A percentile compares a stretch with the other conserved stretches of the same genome.
Conservation (phyloP, 805 yeast species). For the Barnettozyma vustinii region DNA sequence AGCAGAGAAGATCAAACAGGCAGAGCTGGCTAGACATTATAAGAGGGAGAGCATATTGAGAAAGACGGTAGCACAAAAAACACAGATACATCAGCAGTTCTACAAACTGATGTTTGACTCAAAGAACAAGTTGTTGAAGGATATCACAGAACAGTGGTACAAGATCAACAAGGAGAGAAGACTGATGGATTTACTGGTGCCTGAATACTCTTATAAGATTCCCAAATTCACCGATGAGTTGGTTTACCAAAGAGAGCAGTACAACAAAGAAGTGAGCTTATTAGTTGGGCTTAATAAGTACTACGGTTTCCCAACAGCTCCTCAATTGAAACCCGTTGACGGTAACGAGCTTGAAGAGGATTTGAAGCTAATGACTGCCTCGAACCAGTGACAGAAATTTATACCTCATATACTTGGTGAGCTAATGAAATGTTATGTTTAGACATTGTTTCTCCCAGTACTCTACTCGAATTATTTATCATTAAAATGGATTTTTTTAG, state of each 20-base stretch:
- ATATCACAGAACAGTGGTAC: conserved; percentile 86
- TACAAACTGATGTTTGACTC: conserved; percentile 61
- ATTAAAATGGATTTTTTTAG: conserved; percentile 17
- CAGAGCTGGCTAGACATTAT: conserved; percentile 50
- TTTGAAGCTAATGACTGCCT: conserved; percentile 46
- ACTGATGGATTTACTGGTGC: conserved; percentile 59
- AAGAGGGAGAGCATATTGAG: conserved; percentile 70
- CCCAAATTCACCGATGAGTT: conserved; percentile 40
- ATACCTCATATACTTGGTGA: neutral
- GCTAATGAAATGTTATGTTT: conserved; percentile 3
- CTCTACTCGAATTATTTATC: neutral
- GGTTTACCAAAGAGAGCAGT: conserved; percentile 61
- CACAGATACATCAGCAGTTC: conserved; percentile 79
- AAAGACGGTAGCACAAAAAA: conserved; percentile 76
- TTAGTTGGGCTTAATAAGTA: conserved; percentile 61
- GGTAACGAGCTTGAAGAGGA: conserved; percentile 75
- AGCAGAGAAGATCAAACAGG: conserved; percentile 57
- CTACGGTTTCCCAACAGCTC: conserved; percentile 81
- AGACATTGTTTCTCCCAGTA: neutral
- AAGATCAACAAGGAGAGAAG: conserved; percentile 85
- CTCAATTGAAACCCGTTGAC: conserved; percentile 56
- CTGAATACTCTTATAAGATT: conserved; percentile 39
- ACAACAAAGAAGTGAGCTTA: conserved; percentile 63
- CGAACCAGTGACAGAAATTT: conserved; percentile 3
- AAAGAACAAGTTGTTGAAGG: conserved; percentile 57